Evolutionary conservation across 768 basidiomycete species (phyloP).

Genomic region (Pisolithus tinctorius): DNA sequence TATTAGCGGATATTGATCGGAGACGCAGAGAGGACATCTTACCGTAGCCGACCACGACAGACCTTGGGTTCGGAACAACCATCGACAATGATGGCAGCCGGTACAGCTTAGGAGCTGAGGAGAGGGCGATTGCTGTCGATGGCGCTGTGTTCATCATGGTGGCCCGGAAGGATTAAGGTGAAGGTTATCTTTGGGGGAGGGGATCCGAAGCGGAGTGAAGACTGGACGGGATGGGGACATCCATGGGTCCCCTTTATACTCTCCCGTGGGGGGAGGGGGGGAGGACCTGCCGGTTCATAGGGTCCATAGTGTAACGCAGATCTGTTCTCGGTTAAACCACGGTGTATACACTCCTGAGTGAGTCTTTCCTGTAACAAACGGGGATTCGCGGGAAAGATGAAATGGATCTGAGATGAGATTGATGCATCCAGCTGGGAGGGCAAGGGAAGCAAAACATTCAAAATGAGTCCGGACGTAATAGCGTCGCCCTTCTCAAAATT

Average conservation of each 20-base stretch:
- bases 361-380: slow-evolving; percentile 11
- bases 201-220: slow-evolving; percentile 1
- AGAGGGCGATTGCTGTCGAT: slow-evolving; percentile 24
- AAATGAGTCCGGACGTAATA: slow-evolving; percentile 17
- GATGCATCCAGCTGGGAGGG: slow-evolving; percentile 19
- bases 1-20: slow-evolving; percentile 3
- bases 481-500: background rate
- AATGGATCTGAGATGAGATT: slow-evolving; percentile 26
- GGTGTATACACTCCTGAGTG: slow-evolving; percentile 26
- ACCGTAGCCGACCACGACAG: slow-evolving; percentile 24
- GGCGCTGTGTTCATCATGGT: slow-evolving; percentile 26
- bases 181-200: background rate
- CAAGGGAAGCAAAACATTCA: slow-evolving; percentile 26
- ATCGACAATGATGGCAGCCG: slow-evolving; percentile 27
- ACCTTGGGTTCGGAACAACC: slow-evolving; percentile 22
- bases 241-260: slow-evolving; percentile 25
- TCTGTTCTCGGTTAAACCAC: slow-evolving; percentile 23
- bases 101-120: slow-evolving; percentile 28
- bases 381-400: slow-evolving; percentile 28
- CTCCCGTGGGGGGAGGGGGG: slow-evolving; percentile 5
- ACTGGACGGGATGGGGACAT: slow-evolving; percentile 9
- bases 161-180: background rate
- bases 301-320: slow-evolving; percentile 3
- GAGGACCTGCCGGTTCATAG: background rate
- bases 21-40: background rate